A percentile compares a stretch with the other conserved stretches of the same genome.
Evolutionary conservation across 306 rosid genomes (phyloP).

Genomic region (Gastrolobium bilobum): DNA sequence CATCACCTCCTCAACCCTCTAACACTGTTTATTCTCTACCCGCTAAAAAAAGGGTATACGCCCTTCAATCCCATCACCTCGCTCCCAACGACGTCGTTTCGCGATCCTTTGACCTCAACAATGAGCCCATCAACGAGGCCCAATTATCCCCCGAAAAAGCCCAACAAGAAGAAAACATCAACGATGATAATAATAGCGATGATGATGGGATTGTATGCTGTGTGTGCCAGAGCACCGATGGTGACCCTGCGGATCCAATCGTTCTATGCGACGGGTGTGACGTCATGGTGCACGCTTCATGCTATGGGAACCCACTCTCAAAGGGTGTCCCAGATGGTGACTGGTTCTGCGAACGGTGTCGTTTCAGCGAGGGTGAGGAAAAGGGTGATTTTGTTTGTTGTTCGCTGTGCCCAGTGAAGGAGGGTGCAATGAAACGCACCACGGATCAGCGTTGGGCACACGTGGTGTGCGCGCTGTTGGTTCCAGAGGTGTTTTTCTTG

Average conservation of each 20-base stretch:
- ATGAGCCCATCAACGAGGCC: neutral
- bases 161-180: neutral
- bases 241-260: conserved; percentile 77
- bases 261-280: conserved; percentile 92
- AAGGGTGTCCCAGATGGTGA: conserved; percentile 71
- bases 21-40: conserved; percentile 61
- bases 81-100: conserved; percentile 16
- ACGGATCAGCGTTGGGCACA: conserved; percentile 76
- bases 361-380: neutral
- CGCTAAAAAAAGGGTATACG: conserved; percentile 83
- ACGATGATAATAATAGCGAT: neutral
- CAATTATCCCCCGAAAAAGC: neutral
- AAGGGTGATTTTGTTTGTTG: neutral
- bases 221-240: conserved; percentile 87
- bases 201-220: conserved; percentile 73
- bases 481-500: conserved; percentile 82
- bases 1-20: neutral
- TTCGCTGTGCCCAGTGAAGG: conserved; percentile 68
- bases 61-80: conserved; percentile 53
- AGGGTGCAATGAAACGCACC: conserved; percentile 76
- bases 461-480: conserved; percentile 71
- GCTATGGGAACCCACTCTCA: conserved; percentile 77
- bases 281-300: conserved; percentile 86
- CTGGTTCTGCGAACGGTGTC: conserved; percentile 80
- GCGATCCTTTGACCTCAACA: conserved; percentile 63